Base-by-base conservation (phyloP, 2,329 filamentous ascomycete genomes). In the Phialophora verrucosa region DNA sequence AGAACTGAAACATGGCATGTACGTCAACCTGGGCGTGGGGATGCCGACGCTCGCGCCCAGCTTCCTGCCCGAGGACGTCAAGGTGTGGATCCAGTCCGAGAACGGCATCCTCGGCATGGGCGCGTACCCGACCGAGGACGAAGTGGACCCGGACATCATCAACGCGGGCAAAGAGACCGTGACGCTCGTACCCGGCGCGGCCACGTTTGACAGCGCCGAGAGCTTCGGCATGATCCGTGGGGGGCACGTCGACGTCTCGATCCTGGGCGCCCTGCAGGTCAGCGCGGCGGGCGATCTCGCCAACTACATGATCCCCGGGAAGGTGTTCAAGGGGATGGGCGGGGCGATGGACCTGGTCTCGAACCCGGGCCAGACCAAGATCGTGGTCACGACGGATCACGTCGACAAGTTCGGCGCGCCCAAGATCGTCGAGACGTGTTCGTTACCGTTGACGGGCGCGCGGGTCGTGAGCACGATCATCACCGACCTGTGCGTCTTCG, bases 271-370 rank as follows among this genome's bases (percentile, higher is more conserved):
- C 1, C 87, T 94, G 71, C 91, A 96, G 80, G 91, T 95, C 25
- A 90, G 87, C 70, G 91, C 91, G 0, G 83, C 85, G 2, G 92
- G 92, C 29, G 92, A 96, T 75, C 79, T 96, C 61, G 92, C 92
- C 54, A 95, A 95, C 79, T 96, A 92, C 83, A 95, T 95, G 90
- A 90, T 96, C 69, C 92, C 92, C 0, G 92, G 92, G 27, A 95
- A 94, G 78, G 87, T 73, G 56, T 88, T 93, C 79, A 95, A 95
- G 83, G 92, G 92, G 20, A 95, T 96, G 88, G 92, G 92, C 67
- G 89, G 89, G 31, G 89, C 89, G 20, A 91, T 91, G 89, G 89
- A 91, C 75, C 79, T 91, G 7, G 88, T 91, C 11, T 88, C 87
- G 44, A 90, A 91, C 77, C 89, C 89, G 0, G 87, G 89, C 71